Evolutionary conservation across 768 basidiomycete species (phyloP), one percentile per base, ranked within the genome.

Genomic region (Tylopilus intermedius): DNA sequence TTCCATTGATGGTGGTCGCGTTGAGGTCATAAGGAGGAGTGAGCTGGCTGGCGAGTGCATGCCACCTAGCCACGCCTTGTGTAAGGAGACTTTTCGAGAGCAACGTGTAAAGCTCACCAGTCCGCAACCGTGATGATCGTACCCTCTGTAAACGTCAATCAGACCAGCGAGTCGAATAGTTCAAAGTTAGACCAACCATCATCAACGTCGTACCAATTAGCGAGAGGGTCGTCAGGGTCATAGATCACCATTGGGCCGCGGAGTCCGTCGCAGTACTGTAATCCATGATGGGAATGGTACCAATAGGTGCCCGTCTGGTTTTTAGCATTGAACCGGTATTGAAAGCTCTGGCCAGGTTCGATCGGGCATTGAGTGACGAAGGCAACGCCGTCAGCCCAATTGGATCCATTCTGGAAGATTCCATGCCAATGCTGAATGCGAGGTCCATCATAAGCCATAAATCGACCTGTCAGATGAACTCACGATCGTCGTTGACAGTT

Each of bases 311-410:
- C 78, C 2, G 74, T 64, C 51, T 77, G 74, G 27, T 67, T 60
- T 14, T 60, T 48, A 41, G 62, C 62, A n/a, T 62, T 64, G 62
- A 79, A 77, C 33, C 69, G 64, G 54, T 79, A 76, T 32, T 67
- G 53, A 58, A 77, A 78, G 6, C 66, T 68, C 14, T 71, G 56
- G 11, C 67, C 66, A 1, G 71, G 67, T 18, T 60, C 62, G 21
- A 77, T 77, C 13, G 77, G 78, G 54, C 77, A 79, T 56, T 77
- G 76, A 21, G 69, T 77, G 2, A 79, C 67, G 41, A 67, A 75
- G 21, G 76, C 59, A 48, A 69, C 60, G 14, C 77, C 77, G 53
- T 78, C 63, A 5, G 61, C 69, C 67, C 64, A 71, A 46, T 70
- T 72, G 13, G 67, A 52, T 38, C 60, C 59, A 35, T 63, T 66